These are phyloP conservation scores for Xylaria sp. DNA, from an alignment of 2,329 filamentous ascomycete genomes.

Conservation along the genomic window DNA sequence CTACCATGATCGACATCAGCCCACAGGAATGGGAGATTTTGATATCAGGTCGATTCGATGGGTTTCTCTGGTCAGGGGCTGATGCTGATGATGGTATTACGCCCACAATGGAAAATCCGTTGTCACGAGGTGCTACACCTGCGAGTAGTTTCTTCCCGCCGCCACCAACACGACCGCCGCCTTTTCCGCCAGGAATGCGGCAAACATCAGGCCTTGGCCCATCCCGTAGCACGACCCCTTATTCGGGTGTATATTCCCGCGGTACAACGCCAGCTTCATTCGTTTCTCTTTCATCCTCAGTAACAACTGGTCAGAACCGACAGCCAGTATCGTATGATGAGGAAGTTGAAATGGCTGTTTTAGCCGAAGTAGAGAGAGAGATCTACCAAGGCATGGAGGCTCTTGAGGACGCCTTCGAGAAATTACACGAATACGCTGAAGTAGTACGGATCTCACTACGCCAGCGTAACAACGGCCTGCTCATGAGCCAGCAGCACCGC, in stretches of 20 bases:
- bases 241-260: slow-evolving; percentile 62
- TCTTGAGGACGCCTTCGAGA: slow-evolving; percentile 92
- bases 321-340: slow-evolving; percentile 87
- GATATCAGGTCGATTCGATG: slow-evolving; percentile 91
- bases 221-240: slow-evolving; percentile 60
- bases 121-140: slow-evolving; percentile 65
- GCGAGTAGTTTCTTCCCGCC: slow-evolving; percentile 58
- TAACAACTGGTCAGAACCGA: slow-evolving; percentile 54
- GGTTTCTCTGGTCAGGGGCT: slow-evolving; percentile 92
- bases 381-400: slow-evolving; percentile 95
- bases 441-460: slow-evolving; percentile 80
- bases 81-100: slow-evolving; percentile 64
- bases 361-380: slow-evolving; percentile 91
- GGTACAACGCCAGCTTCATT: slow-evolving; percentile 65
- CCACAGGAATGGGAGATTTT: slow-evolving; percentile 97
- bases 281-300: slow-evolving; percentile 50
- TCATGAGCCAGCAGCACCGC: slow-evolving; percentile 69
- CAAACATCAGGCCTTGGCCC: slow-evolving; percentile 54
- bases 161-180: slow-evolving; percentile 53
- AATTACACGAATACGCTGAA: slow-evolving; percentile 87
- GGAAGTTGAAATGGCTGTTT: slow-evolving; percentile 88
- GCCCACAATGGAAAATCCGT: slow-evolving; percentile 54
- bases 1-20: slow-evolving; percentile 87
- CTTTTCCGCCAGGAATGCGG: slow-evolving; percentile 55
- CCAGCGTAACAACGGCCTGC: slow-evolving; percentile 82